Evolutionary conservation across 345 rosid species (phyloP).

Genomic region (Atalantia buxifolia): DNA sequence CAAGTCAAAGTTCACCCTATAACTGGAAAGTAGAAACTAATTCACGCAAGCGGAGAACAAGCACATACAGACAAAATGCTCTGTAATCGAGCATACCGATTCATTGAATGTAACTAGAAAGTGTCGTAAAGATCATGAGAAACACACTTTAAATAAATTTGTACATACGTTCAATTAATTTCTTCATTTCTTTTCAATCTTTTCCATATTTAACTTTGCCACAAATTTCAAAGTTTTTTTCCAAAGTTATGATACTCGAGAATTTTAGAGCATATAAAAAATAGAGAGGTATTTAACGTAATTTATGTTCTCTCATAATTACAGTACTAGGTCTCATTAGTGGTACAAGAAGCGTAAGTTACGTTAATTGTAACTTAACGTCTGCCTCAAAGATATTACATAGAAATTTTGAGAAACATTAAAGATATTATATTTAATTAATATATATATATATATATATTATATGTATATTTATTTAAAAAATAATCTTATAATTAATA

Average conservation of each 20-base stretch:
- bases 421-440: too few species aligned
- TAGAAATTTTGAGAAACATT: not conserved
- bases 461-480: too few species aligned
- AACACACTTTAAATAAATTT: not conserved
- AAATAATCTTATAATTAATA: too few species aligned
- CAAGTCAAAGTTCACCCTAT: not conserved
- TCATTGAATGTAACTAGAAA: slow-evolving; percentile 18
- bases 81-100: not conserved
- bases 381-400: too few species aligned
- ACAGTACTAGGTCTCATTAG: too few species aligned
- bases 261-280: not conserved
- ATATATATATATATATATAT: too few species aligned
- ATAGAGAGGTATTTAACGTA: too few species aligned
- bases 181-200: not conserved
- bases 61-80: slow-evolving; percentile 12
- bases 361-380: too few species aligned
- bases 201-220: not conserved
- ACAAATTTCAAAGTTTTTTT: not conserved
- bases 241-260: too few species aligned
- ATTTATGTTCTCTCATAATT: too few species aligned
- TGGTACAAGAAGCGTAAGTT: too few species aligned
- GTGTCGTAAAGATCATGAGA: not conserved
- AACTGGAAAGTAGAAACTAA: not conserved
- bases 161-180: not conserved
- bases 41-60: not conserved